Evolutionary conservation across 179 eudicot species (phyloP).

Genomic region (Pouteria campechiana): DNA sequence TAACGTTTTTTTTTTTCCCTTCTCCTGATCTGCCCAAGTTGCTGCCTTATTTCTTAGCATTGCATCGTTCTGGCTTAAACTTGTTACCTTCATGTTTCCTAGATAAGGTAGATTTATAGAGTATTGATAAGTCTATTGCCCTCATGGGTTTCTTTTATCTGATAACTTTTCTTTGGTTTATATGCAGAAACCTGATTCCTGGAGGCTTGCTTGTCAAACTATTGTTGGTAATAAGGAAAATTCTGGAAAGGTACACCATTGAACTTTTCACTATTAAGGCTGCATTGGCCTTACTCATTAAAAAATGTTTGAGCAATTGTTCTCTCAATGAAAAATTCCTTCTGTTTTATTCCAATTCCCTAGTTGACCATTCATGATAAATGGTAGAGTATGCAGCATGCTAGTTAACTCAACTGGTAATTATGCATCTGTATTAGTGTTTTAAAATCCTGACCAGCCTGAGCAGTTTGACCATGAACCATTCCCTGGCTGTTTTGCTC

Average conservation of each 20-base stretch:
- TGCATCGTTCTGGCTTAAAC: background rate
- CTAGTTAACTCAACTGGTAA: no score
- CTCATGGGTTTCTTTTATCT: background rate
- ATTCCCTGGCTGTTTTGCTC: no score
- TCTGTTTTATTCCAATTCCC: no score
- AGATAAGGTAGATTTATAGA: background rate
- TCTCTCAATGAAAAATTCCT: background rate
- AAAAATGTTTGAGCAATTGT: background rate
- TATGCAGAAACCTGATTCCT: conserved; percentile 86
- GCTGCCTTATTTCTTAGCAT: background rate
- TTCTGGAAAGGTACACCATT: conserved; percentile 65
- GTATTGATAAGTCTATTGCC: background rate
- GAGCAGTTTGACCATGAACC: no score
- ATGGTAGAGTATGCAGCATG: no score
- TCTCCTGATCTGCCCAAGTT: background rate
- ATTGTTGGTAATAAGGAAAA: conserved; percentile 93
- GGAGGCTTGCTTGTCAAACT: conserved; percentile 99
- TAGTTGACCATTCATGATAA: no score
- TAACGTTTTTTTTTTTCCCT: background rate
- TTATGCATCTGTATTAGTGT: no score
- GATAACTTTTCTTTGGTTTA: background rate
- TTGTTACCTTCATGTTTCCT: background rate
- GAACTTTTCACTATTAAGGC: background rate
- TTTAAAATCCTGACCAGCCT: no score
- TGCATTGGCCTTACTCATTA: no score